phyloP scores from a whole-genome alignment of 192 early-diverging fungal genomes.

The Allomyces javanicus region DNA sequence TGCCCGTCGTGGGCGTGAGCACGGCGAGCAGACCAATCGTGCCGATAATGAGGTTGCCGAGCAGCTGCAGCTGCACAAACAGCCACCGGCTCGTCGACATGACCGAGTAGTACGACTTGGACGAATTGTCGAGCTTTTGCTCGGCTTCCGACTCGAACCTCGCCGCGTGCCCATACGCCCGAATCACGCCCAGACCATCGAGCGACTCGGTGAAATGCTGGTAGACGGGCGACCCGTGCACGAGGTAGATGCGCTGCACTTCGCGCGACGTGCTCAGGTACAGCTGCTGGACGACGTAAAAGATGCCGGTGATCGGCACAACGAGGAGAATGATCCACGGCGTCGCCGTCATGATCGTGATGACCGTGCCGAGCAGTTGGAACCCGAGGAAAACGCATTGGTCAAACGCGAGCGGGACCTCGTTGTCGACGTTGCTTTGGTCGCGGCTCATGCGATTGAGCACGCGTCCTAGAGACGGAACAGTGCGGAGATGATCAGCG shows the following conservation, averaged over 20 bases:
- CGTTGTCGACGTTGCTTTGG: constrained; percentile 40
- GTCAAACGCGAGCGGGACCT: constrained; percentile 31
- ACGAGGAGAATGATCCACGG: constrained; percentile 53
- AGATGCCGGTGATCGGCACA: constrained; percentile 30
- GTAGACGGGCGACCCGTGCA: constrained; percentile 52
- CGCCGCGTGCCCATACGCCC: constrained; percentile 62
- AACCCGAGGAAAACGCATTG: constrained; percentile 42
- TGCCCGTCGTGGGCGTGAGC: background rate
- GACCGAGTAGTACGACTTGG: constrained; percentile 22
- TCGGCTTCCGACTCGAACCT: constrained; percentile 21
- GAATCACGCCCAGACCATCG: constrained; percentile 60
- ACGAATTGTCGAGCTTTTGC: constrained; percentile 12
- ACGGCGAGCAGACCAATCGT: background rate
- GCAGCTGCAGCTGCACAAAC: background rate
- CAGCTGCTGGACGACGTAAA: constrained; percentile 36
- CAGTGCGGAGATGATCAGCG: no score
- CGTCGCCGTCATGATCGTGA: constrained; percentile 35
- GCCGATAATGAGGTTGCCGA: background rate
- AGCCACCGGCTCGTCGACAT: background rate
- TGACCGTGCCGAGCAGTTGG: constrained; percentile 32
- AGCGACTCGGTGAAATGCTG: constrained; percentile 69
- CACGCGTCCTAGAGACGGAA: constrained; percentile 22
- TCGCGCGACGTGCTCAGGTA: constrained; percentile 69
- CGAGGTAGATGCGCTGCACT: constrained; percentile 70
- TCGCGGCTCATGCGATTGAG: constrained; percentile 45